These are phyloP conservation scores for Nicotiana rustica DNA, from an alignment of 305 asterid species.

Conservation along the genomic window DNA sequence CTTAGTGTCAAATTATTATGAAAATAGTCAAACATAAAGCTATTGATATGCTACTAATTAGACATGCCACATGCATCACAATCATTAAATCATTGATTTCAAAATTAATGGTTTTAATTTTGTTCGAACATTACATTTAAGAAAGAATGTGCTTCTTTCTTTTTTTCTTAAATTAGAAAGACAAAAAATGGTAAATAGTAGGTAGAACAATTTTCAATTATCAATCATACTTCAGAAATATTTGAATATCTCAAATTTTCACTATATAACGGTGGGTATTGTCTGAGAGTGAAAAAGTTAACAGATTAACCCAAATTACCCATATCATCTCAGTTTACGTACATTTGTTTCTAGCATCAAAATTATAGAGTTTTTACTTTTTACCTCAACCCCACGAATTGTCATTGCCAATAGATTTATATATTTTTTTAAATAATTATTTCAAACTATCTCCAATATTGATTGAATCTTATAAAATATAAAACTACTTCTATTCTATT, in stretches of 20 bases:
- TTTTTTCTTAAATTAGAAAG: not conserved
- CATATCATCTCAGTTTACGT: not conserved
- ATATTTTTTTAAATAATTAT: not conserved
- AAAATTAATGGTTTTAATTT: not conserved
- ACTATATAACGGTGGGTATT: not conserved
- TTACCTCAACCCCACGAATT: not conserved
- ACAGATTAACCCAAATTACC: not conserved
- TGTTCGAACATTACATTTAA: not conserved
- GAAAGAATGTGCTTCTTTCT: not conserved
- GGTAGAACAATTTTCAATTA: not conserved
- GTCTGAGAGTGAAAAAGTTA: not conserved
- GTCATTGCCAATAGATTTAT: not conserved
- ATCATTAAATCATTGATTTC: slow-evolving; percentile 13
- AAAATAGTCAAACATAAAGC: not conserved
- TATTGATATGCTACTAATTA: not conserved
- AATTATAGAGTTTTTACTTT: not conserved
- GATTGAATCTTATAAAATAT: not conserved
- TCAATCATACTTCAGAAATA: not conserved
- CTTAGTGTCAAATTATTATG: not conserved
- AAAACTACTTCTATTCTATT: too few relatives aligned
- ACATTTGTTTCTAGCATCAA: not conserved
- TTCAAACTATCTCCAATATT: not conserved
- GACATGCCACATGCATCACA: not conserved
- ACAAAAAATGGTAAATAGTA: not conserved
- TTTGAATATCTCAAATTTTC: not conserved